Base-by-base conservation (phyloP, 345 rosid species). In the Noccaea bulbosa region DNA sequence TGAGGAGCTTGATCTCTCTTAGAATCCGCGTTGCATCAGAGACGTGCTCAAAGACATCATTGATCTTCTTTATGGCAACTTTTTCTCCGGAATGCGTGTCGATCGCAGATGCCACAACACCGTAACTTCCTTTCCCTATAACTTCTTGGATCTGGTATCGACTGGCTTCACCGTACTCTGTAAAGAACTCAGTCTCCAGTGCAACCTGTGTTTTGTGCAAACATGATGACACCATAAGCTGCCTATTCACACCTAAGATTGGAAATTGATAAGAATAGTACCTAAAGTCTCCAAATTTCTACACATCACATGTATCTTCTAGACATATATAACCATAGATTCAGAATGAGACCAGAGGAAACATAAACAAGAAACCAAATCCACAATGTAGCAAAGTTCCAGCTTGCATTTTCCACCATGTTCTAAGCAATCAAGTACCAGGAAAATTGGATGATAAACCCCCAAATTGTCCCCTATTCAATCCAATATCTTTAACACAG, bases 21-120 rank as follows among this genome's bases (percentile, higher is more conserved):
- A 91, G 71, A 80, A 94, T 94, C 38, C 99, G 84, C 0, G 97
- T 91, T n/a, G 99, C 97, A 72, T 94, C 99, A 76, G 99, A 94
- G 47, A 94, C 97, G 16, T 94, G 97, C 83, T 91, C 99, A 75
- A 94, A 94, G 32, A 94, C 99, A 72, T 94, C 99, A 60, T 85
- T 91, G 49, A 94, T 94, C 81, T 94, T 94, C 82, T 94, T 94
- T 32, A 94, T 89, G 20, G 99, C 99, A 56, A 94, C 93, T 75
- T 73, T 88, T 78, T 94, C 98, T 16, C 98, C 92, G 1, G 92
- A 85, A 51, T 88, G 90, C 1, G 83, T 80, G 71, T 94, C 99
- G 22, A 89, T 70, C 74, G 99, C 99, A 47, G 99, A 91, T 49
- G 85, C 98, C 17, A 94, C 99, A 69, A 94, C 91, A 24, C 99